Conservation (phyloP, 805 yeast species). For the Sporopachydermia lactativora region DNA sequence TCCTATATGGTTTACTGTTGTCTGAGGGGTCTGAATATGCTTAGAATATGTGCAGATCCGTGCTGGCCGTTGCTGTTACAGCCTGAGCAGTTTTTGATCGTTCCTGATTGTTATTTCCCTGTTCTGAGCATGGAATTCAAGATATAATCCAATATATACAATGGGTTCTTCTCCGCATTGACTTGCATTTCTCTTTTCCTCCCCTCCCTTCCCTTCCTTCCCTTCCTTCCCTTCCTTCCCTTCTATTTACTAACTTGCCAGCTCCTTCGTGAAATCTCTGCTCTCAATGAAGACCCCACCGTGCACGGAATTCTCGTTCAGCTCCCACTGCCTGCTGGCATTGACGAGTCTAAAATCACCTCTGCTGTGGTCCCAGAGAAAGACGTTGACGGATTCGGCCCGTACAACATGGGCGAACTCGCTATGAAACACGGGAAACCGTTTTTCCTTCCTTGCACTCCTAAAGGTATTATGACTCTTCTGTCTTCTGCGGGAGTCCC, state of each 20-base stretch:
- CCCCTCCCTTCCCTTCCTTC: not conserved
- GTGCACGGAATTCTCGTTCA: conserved; percentile 86
- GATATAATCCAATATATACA: no score
- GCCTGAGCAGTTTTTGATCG: no score
- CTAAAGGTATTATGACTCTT: conserved; percentile 79
- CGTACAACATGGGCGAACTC: conserved; percentile 79
- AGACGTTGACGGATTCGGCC: conserved; percentile 94
- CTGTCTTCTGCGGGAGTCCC: conserved; percentile 54
- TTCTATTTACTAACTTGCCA: conserved; percentile 3
- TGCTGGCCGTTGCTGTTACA: no score
- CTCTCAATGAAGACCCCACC: conserved; percentile 55
- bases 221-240: not conserved
- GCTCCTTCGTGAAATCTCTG: conserved; percentile 38
- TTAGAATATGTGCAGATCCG: no score
- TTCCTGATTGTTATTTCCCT: no score
- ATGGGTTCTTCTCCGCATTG: not conserved
- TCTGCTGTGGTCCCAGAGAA: conserved; percentile 67
- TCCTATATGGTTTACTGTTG: no score
- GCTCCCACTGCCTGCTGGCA: conserved; percentile 72
- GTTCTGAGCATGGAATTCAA: no score
- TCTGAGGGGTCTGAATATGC: no score
- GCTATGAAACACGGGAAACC: conserved; percentile 80
- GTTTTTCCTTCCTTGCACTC: conserved; percentile 84
- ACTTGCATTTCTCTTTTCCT: not conserved
- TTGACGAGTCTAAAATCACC: conserved; percentile 70